Evolutionary conservation across 2,329 filamentous ascomycete genomes (phyloP).

Genomic region (Nemania diffusa): DNA sequence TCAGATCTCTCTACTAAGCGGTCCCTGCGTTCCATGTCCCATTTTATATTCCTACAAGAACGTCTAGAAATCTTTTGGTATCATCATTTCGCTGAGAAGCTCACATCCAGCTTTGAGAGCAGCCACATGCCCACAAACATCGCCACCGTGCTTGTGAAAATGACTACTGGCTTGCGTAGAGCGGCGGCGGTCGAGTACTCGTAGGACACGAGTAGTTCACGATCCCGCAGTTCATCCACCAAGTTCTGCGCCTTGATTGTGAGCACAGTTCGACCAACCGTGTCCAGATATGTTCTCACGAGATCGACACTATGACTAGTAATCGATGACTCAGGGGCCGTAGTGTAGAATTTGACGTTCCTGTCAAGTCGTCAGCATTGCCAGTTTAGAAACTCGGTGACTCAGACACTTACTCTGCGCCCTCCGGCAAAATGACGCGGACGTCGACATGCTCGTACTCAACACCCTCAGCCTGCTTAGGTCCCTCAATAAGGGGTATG

Average conservation of each 20-base stretch:
- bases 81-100: constrained; percentile 68
- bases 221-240: constrained; percentile 88
- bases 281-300: constrained; percentile 95
- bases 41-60: constrained; percentile 35
- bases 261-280: constrained; percentile 84
- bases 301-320: constrained; percentile 67
- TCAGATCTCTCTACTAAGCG: background rate
- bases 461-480: constrained; percentile 84
- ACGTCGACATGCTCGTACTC: constrained; percentile 85
- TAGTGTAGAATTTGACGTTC: constrained; percentile 81
- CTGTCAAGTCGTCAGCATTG: constrained; percentile 65
- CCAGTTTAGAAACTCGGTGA: constrained; percentile 45
- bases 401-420: constrained; percentile 75
- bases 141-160: constrained; percentile 78
- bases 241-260: constrained; percentile 85
- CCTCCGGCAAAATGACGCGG: constrained; percentile 89
- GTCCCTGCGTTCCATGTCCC: constrained; percentile 11
- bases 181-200: constrained; percentile 79
- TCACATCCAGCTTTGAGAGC: constrained; percentile 81
- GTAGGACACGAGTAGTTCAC: constrained; percentile 86
- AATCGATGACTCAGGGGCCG: constrained; percentile 72
- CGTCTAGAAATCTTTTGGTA: constrained; percentile 29
- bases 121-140: constrained; percentile 80
- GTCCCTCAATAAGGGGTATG: constrained; percentile 92
- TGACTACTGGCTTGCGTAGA: constrained; percentile 85